Conservation (phyloP, 2,329 filamentous ascomycete genomes). For the Aspergillus sp. region DNA sequence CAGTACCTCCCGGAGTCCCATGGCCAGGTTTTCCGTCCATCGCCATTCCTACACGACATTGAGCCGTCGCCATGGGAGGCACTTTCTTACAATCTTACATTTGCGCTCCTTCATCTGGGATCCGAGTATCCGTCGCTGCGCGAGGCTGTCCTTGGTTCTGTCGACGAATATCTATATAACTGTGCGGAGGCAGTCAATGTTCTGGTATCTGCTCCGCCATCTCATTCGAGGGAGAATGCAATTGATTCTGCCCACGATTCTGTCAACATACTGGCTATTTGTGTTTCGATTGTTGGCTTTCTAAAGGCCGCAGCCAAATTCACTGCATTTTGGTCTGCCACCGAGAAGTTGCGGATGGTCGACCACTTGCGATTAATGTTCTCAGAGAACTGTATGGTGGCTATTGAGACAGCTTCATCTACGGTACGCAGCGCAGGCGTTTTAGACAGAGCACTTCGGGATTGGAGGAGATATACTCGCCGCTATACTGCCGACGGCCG, state of each 20-base stretch:
- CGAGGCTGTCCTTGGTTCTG: conserved; percentile 62
- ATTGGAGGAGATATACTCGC: conserved; percentile 84
- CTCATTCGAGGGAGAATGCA: conserved; percentile 53
- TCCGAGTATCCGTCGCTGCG: conserved; percentile 69
- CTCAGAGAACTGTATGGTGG: conserved; percentile 80
- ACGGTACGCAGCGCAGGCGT: conserved; percentile 78
- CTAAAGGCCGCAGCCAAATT: conserved; percentile 77
- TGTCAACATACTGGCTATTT: conserved; percentile 69
- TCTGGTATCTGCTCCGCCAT: conserved; percentile 55
- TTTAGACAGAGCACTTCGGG: conserved; percentile 65
- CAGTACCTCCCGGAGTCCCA: conserved; percentile 86
- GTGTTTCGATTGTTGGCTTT: conserved; percentile 86
- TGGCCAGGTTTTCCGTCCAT: conserved; percentile 72
- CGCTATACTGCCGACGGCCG: conserved; percentile 78
- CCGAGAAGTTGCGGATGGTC: conserved; percentile 72
- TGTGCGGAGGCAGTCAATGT: conserved; percentile 64
- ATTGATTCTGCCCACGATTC: conserved; percentile 54
- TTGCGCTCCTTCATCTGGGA: conserved; percentile 78
- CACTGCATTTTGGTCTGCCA: conserved; percentile 75
- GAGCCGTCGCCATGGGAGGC: conserved; percentile 87
- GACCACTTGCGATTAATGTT: conserved; percentile 70
- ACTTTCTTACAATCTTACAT: conserved; percentile 74
- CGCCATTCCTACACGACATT: conserved; percentile 78
- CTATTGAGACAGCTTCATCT: conserved; percentile 85
- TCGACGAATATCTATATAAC: conserved; percentile 71